Base-by-base conservation (phyloP, 805 yeast species). In the Metschnikowia arizonensis region DNA sequence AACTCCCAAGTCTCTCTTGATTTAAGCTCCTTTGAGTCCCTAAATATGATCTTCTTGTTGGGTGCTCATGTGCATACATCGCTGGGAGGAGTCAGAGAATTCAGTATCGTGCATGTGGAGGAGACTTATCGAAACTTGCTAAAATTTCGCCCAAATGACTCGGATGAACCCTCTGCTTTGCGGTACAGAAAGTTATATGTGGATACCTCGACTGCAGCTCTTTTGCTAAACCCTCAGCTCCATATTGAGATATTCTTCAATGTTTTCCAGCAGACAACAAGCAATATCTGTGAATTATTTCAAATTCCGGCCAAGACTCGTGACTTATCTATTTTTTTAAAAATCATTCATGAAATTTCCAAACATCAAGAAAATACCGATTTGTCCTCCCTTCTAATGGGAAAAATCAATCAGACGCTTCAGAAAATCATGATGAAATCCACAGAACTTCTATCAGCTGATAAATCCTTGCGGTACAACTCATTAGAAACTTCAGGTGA, bases 31-130 rank as follows among this genome's bases (percentile, higher is more conserved):
- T 67, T 66, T 47, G 69, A 69, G 42, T 53, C 69, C 1, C 51
- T 71, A 32, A 62, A 65, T 26, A 62, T 63, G 33, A 58, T 69
- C 1, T 68, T 64, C 44, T 63, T 65, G 47, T 53, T 71, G 36
- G 72, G 70, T 2, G 65, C 68, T 1, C 58, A 66, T 43, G 53
- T 67, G 21, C 59, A 60, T 7, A 45, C 55, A 5, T 32, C 42
- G 4, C 37, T 38, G 9, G 46, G 45, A 24, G 50, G 53, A 6
- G 58, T 69, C 2, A 57, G 57, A 33, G 54, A 47, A 30, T 71
- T 70, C 44, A 56, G 68, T 31, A 26, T 56, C 12, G 50, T 46
- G n/a, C 57, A 63, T 45, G 45, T 71, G 26, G 74, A 69, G 49
- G 55, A 57, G 18, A 65, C 66, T 4, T 62, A 58, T 49, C 54